These are phyloP conservation scores for Calonectria multiphialidica DNA, from an alignment of 2,329 filamentous ascomycete genomes.

Conservation along the genomic window DNA sequence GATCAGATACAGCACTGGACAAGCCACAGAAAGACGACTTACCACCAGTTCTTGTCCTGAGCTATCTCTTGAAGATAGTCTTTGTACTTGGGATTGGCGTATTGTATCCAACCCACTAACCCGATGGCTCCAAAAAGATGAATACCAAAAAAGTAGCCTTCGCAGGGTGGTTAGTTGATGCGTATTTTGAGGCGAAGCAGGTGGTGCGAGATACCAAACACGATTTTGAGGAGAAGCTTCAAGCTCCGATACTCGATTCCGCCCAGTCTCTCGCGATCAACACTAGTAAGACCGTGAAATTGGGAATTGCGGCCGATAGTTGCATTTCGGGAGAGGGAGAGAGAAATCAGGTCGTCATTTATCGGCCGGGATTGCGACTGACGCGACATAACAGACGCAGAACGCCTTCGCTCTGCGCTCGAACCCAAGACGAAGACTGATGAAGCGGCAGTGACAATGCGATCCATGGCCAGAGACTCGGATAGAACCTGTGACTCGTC, in stretches of 20 bases:
- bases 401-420: not conserved
- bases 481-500: constrained; percentile 36
- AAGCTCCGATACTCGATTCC: constrained; percentile 11
- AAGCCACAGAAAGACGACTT: not conserved
- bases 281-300: not conserved
- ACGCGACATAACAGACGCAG: not conserved
- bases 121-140: constrained; percentile 1
- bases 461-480: constrained; percentile 50
- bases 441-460: constrained; percentile 47
- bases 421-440: constrained; percentile 54
- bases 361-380: not conserved
- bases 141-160: constrained; percentile 1
- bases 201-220: not conserved
- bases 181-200: not conserved
- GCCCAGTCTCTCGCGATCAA: not conserved
- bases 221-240: not conserved
- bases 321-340: not conserved
- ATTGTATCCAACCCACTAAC: not conserved
- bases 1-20: not conserved
- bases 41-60: not conserved
- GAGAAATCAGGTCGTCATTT: not conserved
- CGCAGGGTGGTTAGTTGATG: not conserved
- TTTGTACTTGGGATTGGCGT: not conserved
- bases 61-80: not conserved
- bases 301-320: not conserved